A percentile compares a stretch with the other conserved stretches of the same genome.
Conservation (phyloP, 805 yeast genomes). For the Hanseniaspora lindneri region DNA sequence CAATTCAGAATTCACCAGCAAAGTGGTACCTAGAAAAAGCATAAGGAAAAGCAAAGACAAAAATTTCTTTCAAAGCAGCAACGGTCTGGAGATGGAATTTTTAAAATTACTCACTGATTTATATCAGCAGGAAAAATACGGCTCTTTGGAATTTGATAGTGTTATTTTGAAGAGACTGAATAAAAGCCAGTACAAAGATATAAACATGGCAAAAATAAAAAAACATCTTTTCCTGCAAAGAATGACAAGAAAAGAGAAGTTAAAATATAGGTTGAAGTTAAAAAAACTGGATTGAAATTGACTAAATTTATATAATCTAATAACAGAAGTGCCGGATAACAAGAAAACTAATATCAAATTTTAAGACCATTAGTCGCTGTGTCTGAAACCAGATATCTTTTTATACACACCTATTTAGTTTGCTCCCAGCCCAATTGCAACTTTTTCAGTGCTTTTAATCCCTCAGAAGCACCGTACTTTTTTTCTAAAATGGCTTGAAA, state of each 20-base stretch:
- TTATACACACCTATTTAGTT: slow-evolving; percentile 25
- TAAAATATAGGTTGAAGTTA: slow-evolving; percentile 2
- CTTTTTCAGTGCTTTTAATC: slow-evolving; percentile 26
- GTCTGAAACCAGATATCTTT: no score
- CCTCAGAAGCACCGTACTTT: slow-evolving; percentile 27
- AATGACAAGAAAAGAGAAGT: neutral
- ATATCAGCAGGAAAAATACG: slow-evolving; percentile 6
- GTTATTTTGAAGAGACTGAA: slow-evolving; percentile 6
- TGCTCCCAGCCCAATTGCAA: slow-evolving; percentile 34
- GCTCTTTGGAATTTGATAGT: slow-evolving; percentile 4
- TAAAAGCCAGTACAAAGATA: neutral
- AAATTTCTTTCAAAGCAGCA: neutral
- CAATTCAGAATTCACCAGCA: neutral
- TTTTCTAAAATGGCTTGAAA: slow-evolving; percentile 30
- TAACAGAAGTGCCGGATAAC: no score
- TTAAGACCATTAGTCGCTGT: no score
- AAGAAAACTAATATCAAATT: neutral
- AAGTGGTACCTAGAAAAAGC: neutral
- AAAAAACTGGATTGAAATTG: slow-evolving; percentile 2
- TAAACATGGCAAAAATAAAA: neutral
- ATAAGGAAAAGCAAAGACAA: neutral
- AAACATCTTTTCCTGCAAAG: slow-evolving; percentile 7
- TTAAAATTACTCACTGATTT: slow-evolving; percentile 1
- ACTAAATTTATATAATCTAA: neutral
- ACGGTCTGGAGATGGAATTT: slow-evolving; percentile 13